Percentiles rank a stretch among this genome's conserved stretches.
Conservation (phyloP, 257 asterid species). For the Gynochthodes officinalis region DNA sequence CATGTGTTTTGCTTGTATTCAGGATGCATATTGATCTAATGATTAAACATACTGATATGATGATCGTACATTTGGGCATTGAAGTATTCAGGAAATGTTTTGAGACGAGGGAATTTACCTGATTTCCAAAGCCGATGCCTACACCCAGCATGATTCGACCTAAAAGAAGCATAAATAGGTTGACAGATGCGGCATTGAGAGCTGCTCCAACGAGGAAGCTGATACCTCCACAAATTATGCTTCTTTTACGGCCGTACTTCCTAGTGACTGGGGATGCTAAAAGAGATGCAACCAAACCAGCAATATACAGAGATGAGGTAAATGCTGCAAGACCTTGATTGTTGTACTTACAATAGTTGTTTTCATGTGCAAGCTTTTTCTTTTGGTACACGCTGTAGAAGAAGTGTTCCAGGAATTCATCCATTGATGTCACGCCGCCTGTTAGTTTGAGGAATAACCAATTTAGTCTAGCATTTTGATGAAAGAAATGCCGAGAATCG, state of each 20-base stretch:
- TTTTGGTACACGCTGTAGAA: constrained; percentile 55
- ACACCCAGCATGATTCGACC: constrained; percentile 87
- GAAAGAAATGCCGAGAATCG: neutral
- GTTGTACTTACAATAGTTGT: constrained; percentile 83
- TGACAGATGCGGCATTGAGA: constrained; percentile 56
- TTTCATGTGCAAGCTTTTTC: constrained; percentile 56
- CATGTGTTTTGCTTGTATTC: neutral
- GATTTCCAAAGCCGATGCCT: constrained; percentile 93
- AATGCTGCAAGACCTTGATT: constrained; percentile 74
- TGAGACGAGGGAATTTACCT: constrained; percentile 34
- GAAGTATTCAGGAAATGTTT: neutral
- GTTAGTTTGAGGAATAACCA: constrained; percentile 3
- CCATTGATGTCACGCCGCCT: constrained; percentile 96
- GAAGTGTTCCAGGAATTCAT: constrained; percentile 64
- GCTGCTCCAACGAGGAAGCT: constrained; percentile 70
- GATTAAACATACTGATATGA: neutral
- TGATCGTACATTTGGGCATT: neutral
- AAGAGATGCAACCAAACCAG: constrained; percentile 66
- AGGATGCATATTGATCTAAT: neutral
- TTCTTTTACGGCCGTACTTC: constrained; percentile 58
- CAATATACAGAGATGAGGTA: constrained; percentile 76
- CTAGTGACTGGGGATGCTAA: constrained; percentile 74
- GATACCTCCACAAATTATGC: constrained; percentile 73
- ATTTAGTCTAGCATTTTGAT: neutral
- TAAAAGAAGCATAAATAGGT: constrained; percentile 64